A percentile compares a stretch with the other conserved stretches of the same genome.
These are phyloP conservation scores for Sugiyamaella sp. DNA, from an alignment of 1,139 yeast genomes.

Conservation along the genomic window DNA sequence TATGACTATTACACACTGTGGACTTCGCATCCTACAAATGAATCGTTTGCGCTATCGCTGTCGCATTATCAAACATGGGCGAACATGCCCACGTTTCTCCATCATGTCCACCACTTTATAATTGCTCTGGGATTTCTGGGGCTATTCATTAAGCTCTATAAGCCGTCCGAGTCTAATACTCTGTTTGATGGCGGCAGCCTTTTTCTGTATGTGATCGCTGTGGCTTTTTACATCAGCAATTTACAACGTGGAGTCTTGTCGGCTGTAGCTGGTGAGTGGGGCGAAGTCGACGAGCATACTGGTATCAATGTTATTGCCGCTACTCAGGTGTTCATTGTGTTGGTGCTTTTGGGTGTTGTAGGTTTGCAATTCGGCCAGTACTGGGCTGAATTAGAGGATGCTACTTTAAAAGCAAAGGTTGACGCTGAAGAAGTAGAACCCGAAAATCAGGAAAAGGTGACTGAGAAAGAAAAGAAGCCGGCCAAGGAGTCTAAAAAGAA, in stretches of 20 bases:
- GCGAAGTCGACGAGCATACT: constrained; percentile 83
- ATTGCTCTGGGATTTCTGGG: constrained; percentile 70
- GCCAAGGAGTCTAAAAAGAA: constrained; percentile 16
- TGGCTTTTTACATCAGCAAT: constrained; percentile 83
- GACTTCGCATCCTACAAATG: constrained; percentile 53
- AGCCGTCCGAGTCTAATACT: constrained; percentile 80
- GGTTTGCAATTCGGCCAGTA: constrained; percentile 86
- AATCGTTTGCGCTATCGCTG: constrained; percentile 62
- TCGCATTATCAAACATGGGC: constrained; percentile 78
- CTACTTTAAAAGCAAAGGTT: constrained; percentile 37
- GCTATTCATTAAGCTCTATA: constrained; percentile 74
- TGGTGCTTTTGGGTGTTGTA: constrained; percentile 74
- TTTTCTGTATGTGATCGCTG: constrained; percentile 66
- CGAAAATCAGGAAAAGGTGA: constrained; percentile 21
- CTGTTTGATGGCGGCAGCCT: constrained; percentile 89
- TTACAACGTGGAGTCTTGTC: constrained; percentile 79
- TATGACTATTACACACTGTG: constrained; percentile 83
- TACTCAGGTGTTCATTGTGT: constrained; percentile 72
- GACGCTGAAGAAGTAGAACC: constrained; percentile 39
- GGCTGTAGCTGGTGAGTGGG: constrained; percentile 78
- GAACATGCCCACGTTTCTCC: constrained; percentile 59
- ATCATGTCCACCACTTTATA: constrained; percentile 63
- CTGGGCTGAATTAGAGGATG: constrained; percentile 82
- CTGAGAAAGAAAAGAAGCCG: neutral
- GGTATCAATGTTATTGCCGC: constrained; percentile 94